These are phyloP conservation scores for Euphrasia arctica DNA, from an alignment of 305 asterid species.

Conservation along the genomic window DNA sequence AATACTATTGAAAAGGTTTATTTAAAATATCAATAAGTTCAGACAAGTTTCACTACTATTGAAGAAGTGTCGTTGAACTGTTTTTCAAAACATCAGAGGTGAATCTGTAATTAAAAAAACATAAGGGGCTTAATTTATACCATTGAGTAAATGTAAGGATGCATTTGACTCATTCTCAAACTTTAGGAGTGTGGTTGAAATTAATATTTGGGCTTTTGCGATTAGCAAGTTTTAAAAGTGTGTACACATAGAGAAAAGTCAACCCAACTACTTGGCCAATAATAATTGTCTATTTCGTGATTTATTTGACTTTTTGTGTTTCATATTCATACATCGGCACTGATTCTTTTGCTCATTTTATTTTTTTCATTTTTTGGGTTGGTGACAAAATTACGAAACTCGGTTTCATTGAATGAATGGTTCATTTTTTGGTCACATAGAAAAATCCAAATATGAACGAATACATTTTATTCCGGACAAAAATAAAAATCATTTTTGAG, in stretches of 20 bases:
- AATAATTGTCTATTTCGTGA: constrained; percentile 20
- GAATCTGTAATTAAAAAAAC: no score
- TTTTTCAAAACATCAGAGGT: no score
- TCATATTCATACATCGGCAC: constrained; percentile 19
- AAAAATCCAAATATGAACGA: not conserved
- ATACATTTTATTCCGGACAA: no score
- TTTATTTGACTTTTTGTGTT: constrained; percentile 26
- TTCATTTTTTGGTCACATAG: not conserved
- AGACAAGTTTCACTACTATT: no score
- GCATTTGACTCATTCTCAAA: not conserved
- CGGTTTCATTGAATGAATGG: not conserved
- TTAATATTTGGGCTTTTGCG: not conserved
- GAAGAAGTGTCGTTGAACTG: no score
- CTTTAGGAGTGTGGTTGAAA: no score
- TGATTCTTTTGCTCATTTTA: constrained; percentile 18
- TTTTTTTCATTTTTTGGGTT: constrained; percentile 22
- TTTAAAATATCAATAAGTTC: no score
- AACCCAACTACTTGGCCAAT: constrained; percentile 24
- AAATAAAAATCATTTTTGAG: no score
- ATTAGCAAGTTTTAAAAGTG: not conserved
- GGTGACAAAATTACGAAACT: constrained; percentile 17
- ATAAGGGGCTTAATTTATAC: no score
- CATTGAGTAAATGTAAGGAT: not conserved
- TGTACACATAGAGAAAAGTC: constrained; percentile 10
- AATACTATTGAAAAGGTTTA: no score